Base-by-base conservation (phyloP, 768 basidiomycete genomes). In the Podaxis mareebaensis region DNA sequence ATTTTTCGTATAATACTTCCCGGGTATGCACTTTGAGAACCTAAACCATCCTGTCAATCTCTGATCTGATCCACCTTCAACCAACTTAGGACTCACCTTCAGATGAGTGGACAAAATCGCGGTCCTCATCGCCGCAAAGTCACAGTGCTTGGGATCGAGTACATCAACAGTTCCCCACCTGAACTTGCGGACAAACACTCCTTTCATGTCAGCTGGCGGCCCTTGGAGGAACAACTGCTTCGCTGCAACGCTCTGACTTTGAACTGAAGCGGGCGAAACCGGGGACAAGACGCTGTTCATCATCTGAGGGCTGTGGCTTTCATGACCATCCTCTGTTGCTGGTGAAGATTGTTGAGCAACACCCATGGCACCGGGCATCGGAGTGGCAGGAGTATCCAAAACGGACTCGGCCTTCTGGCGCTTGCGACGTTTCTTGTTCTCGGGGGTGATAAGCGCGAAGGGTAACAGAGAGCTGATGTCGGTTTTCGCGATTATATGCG, bases 1-100 rank as follows among this genome's bases (percentile, higher is more conserved):
- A 98, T 69, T 89, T 89, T 80, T 98, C 96, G 74, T 98, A 98
- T 75, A 96, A 76, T 61, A 94, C 91, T 73, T 96, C 92, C 68
- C 89, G 89, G 36, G 95, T 96, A 63, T 86, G 87, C 51, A 80
- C 85, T 77, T 93, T 94, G 64, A 96, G 81, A 69, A 90, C 81
- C 92, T 95, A 71, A 24, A 24, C 4, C 46, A 24, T n/a, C 33
- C 5, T 20, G 33, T 63, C 22, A 56, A 38, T n/a, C 26, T 62
- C 24, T 49, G 53, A 36, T 36, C n/a, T 55, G 42, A 51, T 48
- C 54, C 53, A 46, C 12, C 46, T n/a, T 49, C 44, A 26, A 22
- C 33, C 55, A 53, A 55, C 10, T 2, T 57, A 60, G 39, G 62
- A 74, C 80, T 63, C 67, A 95, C 93, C 80, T 91, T 93, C 74